Evolutionary conservation across 202 grass and related monocot genomes (phyloP), one percentile per base, ranked within the genome.

Genomic region (Alloteropsis angusta): DNA sequence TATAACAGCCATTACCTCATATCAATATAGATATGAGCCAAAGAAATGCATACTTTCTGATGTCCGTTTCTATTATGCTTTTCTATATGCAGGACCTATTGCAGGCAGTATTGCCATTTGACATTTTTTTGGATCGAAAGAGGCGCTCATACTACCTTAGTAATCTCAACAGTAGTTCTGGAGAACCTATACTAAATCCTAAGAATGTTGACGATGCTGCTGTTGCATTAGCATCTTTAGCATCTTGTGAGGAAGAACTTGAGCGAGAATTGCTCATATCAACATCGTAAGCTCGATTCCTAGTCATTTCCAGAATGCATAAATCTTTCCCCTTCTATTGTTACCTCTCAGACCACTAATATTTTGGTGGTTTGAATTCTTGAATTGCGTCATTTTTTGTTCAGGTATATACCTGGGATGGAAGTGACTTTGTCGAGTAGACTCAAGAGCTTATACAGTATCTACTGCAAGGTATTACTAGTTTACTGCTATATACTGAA

Each of bases 321-420:
- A 76, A 62, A 43, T 61, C 35, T 34, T 15, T 63, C 28, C 19
- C 75, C 76, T 54, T 2, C 5, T 45, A 63, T 15, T 90, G 19
- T 86, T 77, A 45, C 72, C 26, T 78, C 30, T 71, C 70, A 64
- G 30, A n/a, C 15, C 69, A 38, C 53, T 62, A 76, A 34, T 79
- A 22, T 7, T 41, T 0, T 71, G 65, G 77, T 22, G 35, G 11
- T 59, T 70, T 66, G 64, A 70, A 68, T 83, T 74, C 8, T 49
- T 79, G 50, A 81, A 63, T 80, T 54, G 73, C 46, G 28, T 18
- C 1, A 87, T 75, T 87, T 74, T 52, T 74, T 85, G 35, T 83
- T 83, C 84, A 97, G 95, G 76, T 97, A 97, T 56, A 97, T 94
- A 85, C 95, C 95, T 21, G 95, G 95, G 75, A 97, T 97, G 95